Conservation (phyloP, 345 rosid species). For the Mercurialis annua region DNA sequence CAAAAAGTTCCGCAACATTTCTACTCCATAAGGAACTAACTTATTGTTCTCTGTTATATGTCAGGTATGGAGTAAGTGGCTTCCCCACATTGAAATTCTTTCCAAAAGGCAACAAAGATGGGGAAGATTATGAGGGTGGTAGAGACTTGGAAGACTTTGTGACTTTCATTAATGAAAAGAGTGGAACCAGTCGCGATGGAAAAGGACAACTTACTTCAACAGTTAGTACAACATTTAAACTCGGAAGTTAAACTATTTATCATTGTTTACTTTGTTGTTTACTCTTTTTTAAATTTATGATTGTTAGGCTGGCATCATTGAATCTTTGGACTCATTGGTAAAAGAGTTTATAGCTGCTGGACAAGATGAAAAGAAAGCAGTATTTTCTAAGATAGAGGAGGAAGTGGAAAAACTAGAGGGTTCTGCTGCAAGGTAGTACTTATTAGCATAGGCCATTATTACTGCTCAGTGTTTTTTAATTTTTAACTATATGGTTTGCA, state of each 20-base stretch:
- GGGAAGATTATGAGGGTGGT: constrained; percentile 89
- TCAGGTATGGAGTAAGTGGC: constrained; percentile 87
- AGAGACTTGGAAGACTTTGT: constrained; percentile 91
- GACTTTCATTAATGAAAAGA: constrained; percentile 73
- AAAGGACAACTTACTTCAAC: constrained; percentile 83
- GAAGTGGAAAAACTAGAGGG: constrained; percentile 77
- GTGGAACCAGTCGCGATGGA: constrained; percentile 79
- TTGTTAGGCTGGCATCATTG: constrained; percentile 78
- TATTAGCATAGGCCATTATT: background rate
- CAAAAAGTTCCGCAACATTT: background rate
- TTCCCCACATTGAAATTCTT: constrained; percentile 90
- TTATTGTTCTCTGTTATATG: constrained; percentile 3
- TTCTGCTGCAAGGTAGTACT: constrained; percentile 66
- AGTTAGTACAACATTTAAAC: constrained; percentile 28
- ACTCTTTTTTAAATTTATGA: constrained; percentile 5
- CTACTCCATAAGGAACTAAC: background rate
- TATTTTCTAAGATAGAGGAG: constrained; percentile 61
- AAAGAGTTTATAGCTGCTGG: constrained; percentile 80
- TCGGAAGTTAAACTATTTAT: background rate
- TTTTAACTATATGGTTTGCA: background rate
- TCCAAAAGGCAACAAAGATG: constrained; percentile 87
- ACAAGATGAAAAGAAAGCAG: constrained; percentile 66
- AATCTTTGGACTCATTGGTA: constrained; percentile 68
- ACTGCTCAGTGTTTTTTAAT: background rate
- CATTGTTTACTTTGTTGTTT: background rate